phyloP scores from a whole-genome alignment of 805 yeast species.

The Pichia thaimueangensis region DNA sequence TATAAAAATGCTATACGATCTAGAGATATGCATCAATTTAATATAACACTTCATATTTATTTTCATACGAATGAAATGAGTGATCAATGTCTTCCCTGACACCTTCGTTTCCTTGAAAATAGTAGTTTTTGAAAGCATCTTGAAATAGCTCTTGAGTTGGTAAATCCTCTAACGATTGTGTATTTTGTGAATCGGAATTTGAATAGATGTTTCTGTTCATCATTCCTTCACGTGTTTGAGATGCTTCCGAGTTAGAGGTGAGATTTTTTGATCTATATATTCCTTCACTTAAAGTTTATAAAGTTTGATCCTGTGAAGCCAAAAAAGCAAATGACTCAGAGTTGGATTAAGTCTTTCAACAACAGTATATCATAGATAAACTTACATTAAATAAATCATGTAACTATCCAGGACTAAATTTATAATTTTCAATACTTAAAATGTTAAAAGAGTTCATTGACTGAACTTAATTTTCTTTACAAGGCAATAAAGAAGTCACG shows the following conservation, averaged over 20 bases:
- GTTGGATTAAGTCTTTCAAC: slow-evolving; percentile 19
- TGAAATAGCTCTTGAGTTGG: slow-evolving; percentile 23
- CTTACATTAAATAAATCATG: slow-evolving; percentile 22
- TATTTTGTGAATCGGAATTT: too few relatives aligned
- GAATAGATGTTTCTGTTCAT: slow-evolving; percentile 12
- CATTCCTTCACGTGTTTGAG: neutral
- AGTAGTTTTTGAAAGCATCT: slow-evolving; percentile 22
- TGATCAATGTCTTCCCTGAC: slow-evolving; percentile 7
- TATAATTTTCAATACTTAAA: slow-evolving; percentile 15
- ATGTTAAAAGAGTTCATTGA: slow-evolving; percentile 13
- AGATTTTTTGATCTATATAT: too few relatives aligned
- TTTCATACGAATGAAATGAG: too few relatives aligned
- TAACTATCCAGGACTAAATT: slow-evolving; percentile 17
- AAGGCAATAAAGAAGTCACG: slow-evolving; percentile 11
- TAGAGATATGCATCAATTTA: too few relatives aligned
- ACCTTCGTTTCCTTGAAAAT: slow-evolving; percentile 17
- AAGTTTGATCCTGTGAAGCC: too few relatives aligned
- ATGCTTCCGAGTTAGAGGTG: too few relatives aligned
- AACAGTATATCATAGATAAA: slow-evolving; percentile 22
- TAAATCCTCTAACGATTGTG: neutral
- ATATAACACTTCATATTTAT: too few relatives aligned
- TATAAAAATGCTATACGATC: too few relatives aligned
- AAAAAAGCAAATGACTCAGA: too few relatives aligned
- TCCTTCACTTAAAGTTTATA: too few relatives aligned
- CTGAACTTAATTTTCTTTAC: slow-evolving; percentile 17